Base-by-base conservation (phyloP, 352 stramenopile genomes). In the Pythium oligandrum region DNA sequence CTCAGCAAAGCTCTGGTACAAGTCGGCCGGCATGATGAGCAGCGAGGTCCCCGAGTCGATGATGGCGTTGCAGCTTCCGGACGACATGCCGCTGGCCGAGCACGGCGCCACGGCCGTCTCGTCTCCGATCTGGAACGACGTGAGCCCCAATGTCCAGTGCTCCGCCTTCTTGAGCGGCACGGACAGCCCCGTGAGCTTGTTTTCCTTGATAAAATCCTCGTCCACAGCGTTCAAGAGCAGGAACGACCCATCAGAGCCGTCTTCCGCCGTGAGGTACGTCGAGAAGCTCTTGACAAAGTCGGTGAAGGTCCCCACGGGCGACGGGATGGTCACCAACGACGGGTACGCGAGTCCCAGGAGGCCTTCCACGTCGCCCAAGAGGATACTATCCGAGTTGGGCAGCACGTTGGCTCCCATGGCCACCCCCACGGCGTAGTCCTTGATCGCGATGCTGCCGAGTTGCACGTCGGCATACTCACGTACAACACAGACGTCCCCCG, bases 121-220 rank as follows among this genome's bases (percentile, higher is more conserved):
- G 52, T 82, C 71, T 36, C 68, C 73, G 33, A 86, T 61, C 44
- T 75, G 64, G 48, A 91, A 70, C 31, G 63, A 63, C 36, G 76
- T 84, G 61, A 92, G 73, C 40, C 73, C 73, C 33, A 92, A 66
- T n/a, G 73, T 89, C 80, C 80, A 91, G 63, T 91, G 72, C 6
- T 56, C 67, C 7, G 53, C 46, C 5, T 66, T 71, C 54, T 82
- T 83, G 33, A 92, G 59, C 7, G 68, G 58, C 9, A 92, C 48
- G 2, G 51, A 73, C 45, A 81, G 78, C 36, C 59, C 53, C 35
- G 59, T 71, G 17, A 86, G 58, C 3, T 70, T 69, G 44, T 85
- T 63, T 1, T 64, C 34, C 3, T 57, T 45, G 56, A 92, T 86
- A 6, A 86, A 45, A 1, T 59, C 63, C 12, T 84, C 68, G 42